Evolutionary conservation across 2,329 filamentous ascomycete species (phyloP), one percentile per base, ranked within the genome.

Genomic region (Sodiomyces alkalinus): DNA sequence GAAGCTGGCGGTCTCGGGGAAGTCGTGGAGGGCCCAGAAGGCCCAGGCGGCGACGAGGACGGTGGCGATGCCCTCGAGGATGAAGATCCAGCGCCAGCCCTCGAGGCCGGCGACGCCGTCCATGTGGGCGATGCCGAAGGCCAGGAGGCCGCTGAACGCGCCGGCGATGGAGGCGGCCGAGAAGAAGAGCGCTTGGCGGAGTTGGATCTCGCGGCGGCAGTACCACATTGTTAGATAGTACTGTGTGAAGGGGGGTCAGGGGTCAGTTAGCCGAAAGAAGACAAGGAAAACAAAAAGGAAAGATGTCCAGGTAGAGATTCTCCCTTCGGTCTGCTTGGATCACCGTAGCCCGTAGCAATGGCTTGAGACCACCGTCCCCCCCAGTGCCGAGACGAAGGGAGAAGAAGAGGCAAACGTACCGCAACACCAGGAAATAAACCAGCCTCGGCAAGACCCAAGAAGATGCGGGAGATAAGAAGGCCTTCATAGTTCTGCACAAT

Each of bases 111-210:
- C 74, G 1, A 76, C 45, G 1, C 75, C 76, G 28, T 74, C 59
- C 74, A 83, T 80, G 30, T 76, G 65, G 7, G 62, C 62, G 31
- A 83, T 82, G 0, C 60, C 77, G 22, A 71, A 78, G 0, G 79
- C 78, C 2, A 83, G 56, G 3, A 83, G 59, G 4, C 79, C 79
- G 37, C 74, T 77, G 39, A 83, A 83, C 0, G 75, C 81, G 1
- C 82, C 82, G 0, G 81, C 80, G 1, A 90, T 57, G 0, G 82
- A 80, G 0, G 81, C 80, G 0, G 80, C 80, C 0, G 77, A 80
- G 57, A 87, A 92, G 62, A 90, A 87, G 28, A 86, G 67, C 2
- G 81, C 80, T 35, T 64, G 60, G 1, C 66, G 55, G 14, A 65
- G 45, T 30, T 66, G 62, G 17, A 67, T 60, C 34, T 70, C 66